Base-by-base conservation (phyloP, 768 basidiomycete species). In the Heimioporus sp. region DNA sequence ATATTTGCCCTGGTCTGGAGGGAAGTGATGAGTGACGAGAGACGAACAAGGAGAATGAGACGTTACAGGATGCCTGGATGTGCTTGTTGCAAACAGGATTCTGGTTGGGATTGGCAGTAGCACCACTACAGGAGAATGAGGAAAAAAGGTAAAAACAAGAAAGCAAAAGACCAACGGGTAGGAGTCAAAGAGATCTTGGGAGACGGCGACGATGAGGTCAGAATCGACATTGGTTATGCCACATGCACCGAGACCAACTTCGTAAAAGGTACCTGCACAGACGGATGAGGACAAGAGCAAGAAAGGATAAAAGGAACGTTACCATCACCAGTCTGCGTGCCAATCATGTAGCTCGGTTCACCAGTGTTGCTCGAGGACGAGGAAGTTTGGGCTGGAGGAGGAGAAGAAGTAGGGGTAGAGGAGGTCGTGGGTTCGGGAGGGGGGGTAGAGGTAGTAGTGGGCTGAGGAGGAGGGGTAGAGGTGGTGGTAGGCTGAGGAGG, bases 91-190 rank as follows among this genome's bases (percentile, higher is more conserved):
- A 92, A 49, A 92, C 65, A 32, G 90, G 88, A 72, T 93, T 91
- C 49, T 56, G 61, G 67, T 92, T 92, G 24, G 90, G 86, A 73
- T 92, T 81, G 21, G n/a, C n/a, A n/a, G n/a, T n/a, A n/a, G n/a
- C n/a, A n/a, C n/a, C n/a, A n/a, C n/a, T 89, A 41, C 8, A 16
- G 34, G 13, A 48, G 37, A 39, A 20, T 51, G 46, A 57, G 56
- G 24, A 28, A 28, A 21, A 28, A 16, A 11, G n/a, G 4, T 13
- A 35, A 2, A 2, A 0, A 16, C 8, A 16, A 2, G 13, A 39
- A 10, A 46, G 21, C 21, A 43, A 17, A 28, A 12, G 13, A 60
- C 73, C 47, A 37, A 74, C 72, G 72, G 70, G 57, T 46, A 74
- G 1, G 1, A 0, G 43, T 76, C 73, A 51, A 70, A 78, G 17